A percentile compares a stretch with the other conserved stretches of the same genome.
These are phyloP conservation scores for Smallanthus sonchifolius DNA, from an alignment of 129 eudicot species.

Conservation along the genomic window DNA sequence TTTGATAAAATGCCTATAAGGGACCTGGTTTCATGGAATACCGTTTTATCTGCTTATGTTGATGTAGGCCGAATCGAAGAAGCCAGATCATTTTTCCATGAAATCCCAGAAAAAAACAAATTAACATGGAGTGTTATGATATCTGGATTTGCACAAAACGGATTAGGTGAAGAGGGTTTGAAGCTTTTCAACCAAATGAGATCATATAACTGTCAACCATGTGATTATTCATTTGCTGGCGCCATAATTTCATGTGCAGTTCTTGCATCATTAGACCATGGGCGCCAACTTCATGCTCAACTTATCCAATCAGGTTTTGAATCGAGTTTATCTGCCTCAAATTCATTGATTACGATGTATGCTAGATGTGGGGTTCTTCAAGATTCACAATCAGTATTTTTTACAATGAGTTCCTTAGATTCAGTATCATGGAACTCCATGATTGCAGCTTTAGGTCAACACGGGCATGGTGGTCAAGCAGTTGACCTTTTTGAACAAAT, in stretches of 20 bases:
- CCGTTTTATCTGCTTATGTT: slow-evolving; percentile 71
- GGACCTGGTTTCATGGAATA: slow-evolving; percentile 81
- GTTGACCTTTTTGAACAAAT: slow-evolving; percentile 57
- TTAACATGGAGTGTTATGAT: slow-evolving; percentile 84
- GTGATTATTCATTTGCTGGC: slow-evolving; percentile 82
- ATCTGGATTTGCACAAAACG: slow-evolving; percentile 76
- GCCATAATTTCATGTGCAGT: slow-evolving; percentile 75
- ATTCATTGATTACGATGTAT: slow-evolving; percentile 84
- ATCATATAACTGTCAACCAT: slow-evolving; percentile 49
- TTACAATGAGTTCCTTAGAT: slow-evolving; percentile 63
- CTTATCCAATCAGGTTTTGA: slow-evolving; percentile 63
- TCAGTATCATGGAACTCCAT: slow-evolving; percentile 91
- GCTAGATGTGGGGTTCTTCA: slow-evolving; percentile 74
- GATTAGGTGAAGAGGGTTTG: slow-evolving; percentile 68
- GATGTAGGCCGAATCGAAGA: slow-evolving; percentile 48
- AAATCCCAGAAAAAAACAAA: slow-evolving; percentile 54
- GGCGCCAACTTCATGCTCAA: slow-evolving; percentile 87
- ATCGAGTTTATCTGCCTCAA: slow-evolving; percentile 74
- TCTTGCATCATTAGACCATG: slow-evolving; percentile 75
- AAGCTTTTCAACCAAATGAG: slow-evolving; percentile 68
- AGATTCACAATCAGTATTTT: slow-evolving; percentile 45
- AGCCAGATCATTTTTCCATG: slow-evolving; percentile 48
- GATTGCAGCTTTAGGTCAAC: slow-evolving; percentile 88
- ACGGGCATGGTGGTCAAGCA: slow-evolving; percentile 73
- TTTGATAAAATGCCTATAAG: slow-evolving; percentile 44